These are phyloP conservation scores for Candolleomyces aberdarensis DNA, from an alignment of 768 basidiomycete genomes.

Conservation along the genomic window DNA sequence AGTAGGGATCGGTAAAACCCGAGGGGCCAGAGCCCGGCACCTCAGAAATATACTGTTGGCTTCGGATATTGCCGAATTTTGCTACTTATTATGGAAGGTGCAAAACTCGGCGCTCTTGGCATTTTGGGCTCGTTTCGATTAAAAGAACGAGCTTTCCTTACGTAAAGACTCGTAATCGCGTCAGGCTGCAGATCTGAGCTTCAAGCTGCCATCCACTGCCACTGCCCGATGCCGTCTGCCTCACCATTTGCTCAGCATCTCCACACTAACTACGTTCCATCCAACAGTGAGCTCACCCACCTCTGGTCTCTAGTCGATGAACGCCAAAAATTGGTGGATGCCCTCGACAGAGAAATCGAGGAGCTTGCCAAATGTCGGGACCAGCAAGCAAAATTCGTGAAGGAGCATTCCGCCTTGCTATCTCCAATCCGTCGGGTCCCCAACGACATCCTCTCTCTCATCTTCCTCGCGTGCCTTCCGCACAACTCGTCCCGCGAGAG, in stretches of 20 bases:
- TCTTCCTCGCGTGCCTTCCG: not conserved
- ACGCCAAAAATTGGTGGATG: not conserved
- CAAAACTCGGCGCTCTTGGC: too few species aligned
- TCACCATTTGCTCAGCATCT: not conserved
- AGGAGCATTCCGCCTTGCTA: not conserved
- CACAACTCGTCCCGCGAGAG: not conserved
- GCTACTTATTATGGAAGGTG: too few species aligned
- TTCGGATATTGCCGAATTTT: too few species aligned
- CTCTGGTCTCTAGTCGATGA: not conserved
- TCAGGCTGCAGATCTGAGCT: too few species aligned
- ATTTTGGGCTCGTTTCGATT: too few species aligned
- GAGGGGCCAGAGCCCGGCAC: too few species aligned
- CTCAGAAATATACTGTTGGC: too few species aligned
- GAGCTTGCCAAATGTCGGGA: not conserved
- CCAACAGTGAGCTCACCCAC: not conserved
- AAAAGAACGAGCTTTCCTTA: too few species aligned
- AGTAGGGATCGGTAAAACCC: too few species aligned
- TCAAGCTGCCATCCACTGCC: too few species aligned
- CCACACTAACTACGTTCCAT: not conserved
- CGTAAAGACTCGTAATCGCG: too few species aligned
- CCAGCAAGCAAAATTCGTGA: not conserved
- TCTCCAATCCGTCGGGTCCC: not conserved
- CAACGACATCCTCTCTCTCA: not conserved
- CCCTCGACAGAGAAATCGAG: not conserved
- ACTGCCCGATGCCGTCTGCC: too few species aligned